Conservation (phyloP, 768 basidiomycete species). For the Sarcodon sp. region DNA sequence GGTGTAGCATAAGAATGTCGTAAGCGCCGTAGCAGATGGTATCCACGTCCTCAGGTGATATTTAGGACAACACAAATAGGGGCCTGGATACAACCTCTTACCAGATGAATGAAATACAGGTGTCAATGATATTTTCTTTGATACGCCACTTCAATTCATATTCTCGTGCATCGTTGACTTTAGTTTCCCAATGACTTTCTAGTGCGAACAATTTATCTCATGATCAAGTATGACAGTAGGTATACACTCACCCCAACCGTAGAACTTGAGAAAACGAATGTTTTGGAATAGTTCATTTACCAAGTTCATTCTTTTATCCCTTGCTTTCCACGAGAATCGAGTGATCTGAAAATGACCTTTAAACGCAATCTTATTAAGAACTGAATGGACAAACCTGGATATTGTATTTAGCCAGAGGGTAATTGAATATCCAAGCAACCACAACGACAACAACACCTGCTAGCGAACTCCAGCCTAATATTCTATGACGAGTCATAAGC, state of each 20-base stretch:
- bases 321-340: conserved; percentile 43
- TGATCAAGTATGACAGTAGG: neutral
- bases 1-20: conserved; percentile 55
- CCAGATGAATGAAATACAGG: conserved; percentile 60
- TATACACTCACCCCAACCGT: conserved; percentile 49
- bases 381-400: conserved; percentile 31
- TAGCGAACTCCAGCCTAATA: conserved; percentile 70
- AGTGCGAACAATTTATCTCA: neutral
- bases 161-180: conserved; percentile 39
- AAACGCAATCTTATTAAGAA: neutral
- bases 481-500: conserved; percentile 21
- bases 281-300: conserved; percentile 73
- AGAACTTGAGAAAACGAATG: conserved; percentile 61
- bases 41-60: conserved; percentile 47
- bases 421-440: conserved; percentile 49
- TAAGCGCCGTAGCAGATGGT: conserved; percentile 53
- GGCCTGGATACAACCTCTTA: conserved; percentile 13
- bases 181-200: conserved; percentile 51
- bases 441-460: conserved; percentile 57
- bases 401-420: conserved; percentile 54
- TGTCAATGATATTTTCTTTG: conserved; percentile 46
- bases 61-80: conserved; percentile 1
- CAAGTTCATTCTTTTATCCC: conserved; percentile 54
- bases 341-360: conserved; percentile 29
- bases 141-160: conserved; percentile 57